Evolutionary conservation across 306 rosid genomes (phyloP).

Genomic region (Malus domestica): ASM211411v1 NC_041801.1:35093001-35093500

Average conservation of each 20-base stretch:
- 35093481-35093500: constrained; percentile 88
- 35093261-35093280: background rate
- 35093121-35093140: background rate
- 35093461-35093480: constrained; percentile 93
- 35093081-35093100: background rate
- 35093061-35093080: background rate
- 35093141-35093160: background rate
- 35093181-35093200: background rate
- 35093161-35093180: background rate
- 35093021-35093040: background rate
- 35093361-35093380: background rate
- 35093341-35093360: background rate
- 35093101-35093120: background rate
- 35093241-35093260: background rate
- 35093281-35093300: background rate
- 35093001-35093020: background rate
- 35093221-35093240: background rate
- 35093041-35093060: background rate
- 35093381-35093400: background rate
- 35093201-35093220: background rate
- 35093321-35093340: background rate
- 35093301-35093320: background rate
- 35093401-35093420: constrained; percentile 16
- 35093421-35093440: constrained; percentile 42
- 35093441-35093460: constrained; percentile 81